Conservation (phyloP, 352 stramenopile species). For the Globisporangium iwayamae region DNA sequence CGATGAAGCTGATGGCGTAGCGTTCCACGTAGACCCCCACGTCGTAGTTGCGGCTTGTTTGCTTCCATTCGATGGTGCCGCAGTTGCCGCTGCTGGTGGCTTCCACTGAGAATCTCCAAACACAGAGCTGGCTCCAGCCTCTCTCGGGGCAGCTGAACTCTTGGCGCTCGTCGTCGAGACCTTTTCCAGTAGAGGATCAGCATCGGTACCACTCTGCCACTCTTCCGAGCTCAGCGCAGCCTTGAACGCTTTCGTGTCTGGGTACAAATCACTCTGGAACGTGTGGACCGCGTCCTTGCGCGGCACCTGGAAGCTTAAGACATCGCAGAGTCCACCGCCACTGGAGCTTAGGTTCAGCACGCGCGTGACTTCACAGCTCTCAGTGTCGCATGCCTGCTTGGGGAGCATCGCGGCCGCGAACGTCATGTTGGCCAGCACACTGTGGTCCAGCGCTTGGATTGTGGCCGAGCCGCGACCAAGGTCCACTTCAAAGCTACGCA, state of each 20-base stretch:
- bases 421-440: constrained; percentile 46
- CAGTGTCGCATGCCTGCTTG: constrained; percentile 49
- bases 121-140: constrained; percentile 19
- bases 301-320: constrained; percentile 64
- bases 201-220: constrained; percentile 43
- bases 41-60: background rate
- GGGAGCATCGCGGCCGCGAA: constrained; percentile 49
- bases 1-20: background rate
- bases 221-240: constrained; percentile 37
- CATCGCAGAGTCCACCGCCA: constrained; percentile 45
- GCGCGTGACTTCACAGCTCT: constrained; percentile 57
- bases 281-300: constrained; percentile 50
- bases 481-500: constrained; percentile 62
- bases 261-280: constrained; percentile 81
- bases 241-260: constrained; percentile 37
- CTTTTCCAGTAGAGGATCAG: constrained; percentile 33
- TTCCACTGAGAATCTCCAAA: constrained; percentile 26
- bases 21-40: constrained; percentile 14
- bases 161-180: constrained; percentile 28
- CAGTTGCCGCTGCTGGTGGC: background rate
- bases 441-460: constrained; percentile 53
- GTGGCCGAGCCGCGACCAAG: constrained; percentile 21
- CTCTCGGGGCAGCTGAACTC: constrained; percentile 5
- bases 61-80: background rate
- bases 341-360: constrained; percentile 57